phyloP scores from a whole-genome alignment of 805 yeast genomes.

The Hanseniaspora vineae region DNA sequence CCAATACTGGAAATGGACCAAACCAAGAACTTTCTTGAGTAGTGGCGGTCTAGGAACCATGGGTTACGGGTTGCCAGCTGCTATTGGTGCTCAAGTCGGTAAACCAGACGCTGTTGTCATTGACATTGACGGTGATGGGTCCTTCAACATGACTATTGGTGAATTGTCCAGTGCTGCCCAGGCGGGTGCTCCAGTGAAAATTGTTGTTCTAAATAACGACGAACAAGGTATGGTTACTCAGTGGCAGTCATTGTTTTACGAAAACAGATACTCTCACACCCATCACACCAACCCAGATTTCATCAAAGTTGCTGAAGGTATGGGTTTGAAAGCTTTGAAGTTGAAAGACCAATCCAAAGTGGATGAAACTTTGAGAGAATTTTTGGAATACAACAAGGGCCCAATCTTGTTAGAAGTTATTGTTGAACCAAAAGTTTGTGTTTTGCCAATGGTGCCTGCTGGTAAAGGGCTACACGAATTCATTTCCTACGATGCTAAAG shows the following conservation, averaged over 20 bases:
- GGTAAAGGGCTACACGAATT: slow-evolving; percentile 93
- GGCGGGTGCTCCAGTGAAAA: slow-evolving; percentile 82
- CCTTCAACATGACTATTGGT: slow-evolving; percentile 94
- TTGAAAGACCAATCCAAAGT: slow-evolving; percentile 57
- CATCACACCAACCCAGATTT: slow-evolving; percentile 94
- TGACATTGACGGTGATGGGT: slow-evolving; percentile 97
- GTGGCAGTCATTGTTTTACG: slow-evolving; percentile 97
- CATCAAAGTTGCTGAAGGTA: slow-evolving; percentile 83
- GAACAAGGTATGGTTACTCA: slow-evolving; percentile 99
- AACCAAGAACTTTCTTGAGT: slow-evolving; percentile 90
- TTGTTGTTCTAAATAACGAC: slow-evolving; percentile 84
- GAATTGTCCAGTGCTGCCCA: slow-evolving; percentile 93
- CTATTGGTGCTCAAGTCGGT: slow-evolving; percentile 96
- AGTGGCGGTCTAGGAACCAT: slow-evolving; percentile 98
- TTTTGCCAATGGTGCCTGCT: slow-evolving; percentile 95
- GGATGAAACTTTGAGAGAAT: slow-evolving; percentile 43
- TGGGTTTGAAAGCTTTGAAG: slow-evolving; percentile 81
- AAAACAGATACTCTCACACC: slow-evolving; percentile 94
- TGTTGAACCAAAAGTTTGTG: slow-evolving; percentile 85
- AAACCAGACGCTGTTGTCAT: slow-evolving; percentile 89
- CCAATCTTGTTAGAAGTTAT: slow-evolving; percentile 86
- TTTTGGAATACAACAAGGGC: slow-evolving; percentile 58
- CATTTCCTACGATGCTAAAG: slow-evolving; percentile 71
- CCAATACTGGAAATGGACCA: slow-evolving; percentile 88
- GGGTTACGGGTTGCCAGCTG: slow-evolving; percentile 97